These are phyloP conservation scores for Conoideocrella luteorostrata DNA, from an alignment of 2,329 filamentous ascomycete species.

Conservation along the genomic window DNA sequence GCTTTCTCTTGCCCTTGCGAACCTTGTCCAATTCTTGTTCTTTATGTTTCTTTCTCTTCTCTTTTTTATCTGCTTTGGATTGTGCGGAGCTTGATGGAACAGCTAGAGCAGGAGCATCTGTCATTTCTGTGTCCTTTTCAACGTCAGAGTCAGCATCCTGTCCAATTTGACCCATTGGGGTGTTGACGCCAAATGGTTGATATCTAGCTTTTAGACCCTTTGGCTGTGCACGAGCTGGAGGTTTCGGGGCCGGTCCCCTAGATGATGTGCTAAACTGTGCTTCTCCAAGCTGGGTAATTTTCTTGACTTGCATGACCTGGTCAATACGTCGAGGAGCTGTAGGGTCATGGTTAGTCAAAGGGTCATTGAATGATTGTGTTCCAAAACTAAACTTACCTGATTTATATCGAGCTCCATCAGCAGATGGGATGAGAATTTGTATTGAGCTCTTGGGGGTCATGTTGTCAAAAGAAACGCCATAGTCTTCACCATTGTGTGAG, in stretches of 20 bases:
- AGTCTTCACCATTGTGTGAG: constrained; percentile 57
- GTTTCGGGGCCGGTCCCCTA: constrained; percentile 40
- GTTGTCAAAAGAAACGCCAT: constrained; percentile 50
- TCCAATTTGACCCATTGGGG: constrained; percentile 31
- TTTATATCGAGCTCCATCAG: constrained; percentile 47
- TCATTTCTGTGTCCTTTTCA: constrained; percentile 40
- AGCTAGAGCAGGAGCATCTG: constrained; percentile 26
- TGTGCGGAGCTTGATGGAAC: constrained; percentile 12
- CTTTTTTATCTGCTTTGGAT: constrained; percentile 18
- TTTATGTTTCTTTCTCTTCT: constrained; percentile 16
- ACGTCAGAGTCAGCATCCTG: constrained; percentile 33
- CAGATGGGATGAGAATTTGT: constrained; percentile 55
- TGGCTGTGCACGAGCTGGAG: constrained; percentile 56
- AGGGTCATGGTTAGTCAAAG: constrained; percentile 7
- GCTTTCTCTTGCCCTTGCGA: constrained; percentile 32
- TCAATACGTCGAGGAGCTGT: constrained; percentile 38
- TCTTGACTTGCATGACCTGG: constrained; percentile 59
- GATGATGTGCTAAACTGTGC: constrained; percentile 15
- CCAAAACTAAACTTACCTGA: constrained; percentile 38
- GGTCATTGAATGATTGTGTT: constrained; percentile 7
- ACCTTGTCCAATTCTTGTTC: constrained; percentile 13
- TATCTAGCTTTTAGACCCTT: constrained; percentile 61
- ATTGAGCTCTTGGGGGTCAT: constrained; percentile 44
- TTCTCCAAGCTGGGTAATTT: constrained; percentile 51
- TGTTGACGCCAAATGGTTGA: constrained; percentile 54